These are phyloP conservation scores for Venturia nashicola DNA, from an alignment of 2,329 filamentous ascomycete genomes.

Conservation along the genomic window DNA sequence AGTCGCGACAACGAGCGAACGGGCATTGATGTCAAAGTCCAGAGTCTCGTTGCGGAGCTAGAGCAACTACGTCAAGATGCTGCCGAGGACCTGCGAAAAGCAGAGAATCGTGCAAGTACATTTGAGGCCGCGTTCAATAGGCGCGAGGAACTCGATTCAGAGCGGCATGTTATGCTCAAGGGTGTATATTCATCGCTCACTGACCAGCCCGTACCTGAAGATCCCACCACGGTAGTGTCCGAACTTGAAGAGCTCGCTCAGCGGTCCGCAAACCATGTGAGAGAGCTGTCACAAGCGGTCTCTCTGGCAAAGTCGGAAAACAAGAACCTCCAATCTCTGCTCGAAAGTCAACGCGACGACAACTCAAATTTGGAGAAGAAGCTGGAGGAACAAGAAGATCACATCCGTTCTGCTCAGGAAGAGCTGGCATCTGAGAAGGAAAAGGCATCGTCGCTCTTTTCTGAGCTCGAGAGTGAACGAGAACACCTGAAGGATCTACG, in stretches of 20 bases:
- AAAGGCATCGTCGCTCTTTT: constrained; percentile 32
- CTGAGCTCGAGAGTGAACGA: constrained; percentile 52
- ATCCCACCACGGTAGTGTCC: constrained; percentile 24
- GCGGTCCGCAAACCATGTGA: constrained; percentile 29
- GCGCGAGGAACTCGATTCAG: constrained; percentile 32
- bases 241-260: constrained; percentile 33
- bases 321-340: constrained; percentile 25
- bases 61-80: constrained; percentile 43
- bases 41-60: constrained; percentile 58
- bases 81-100: constrained; percentile 36
- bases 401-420: constrained; percentile 25
- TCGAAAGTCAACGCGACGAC: constrained; percentile 27
- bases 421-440: constrained; percentile 35
- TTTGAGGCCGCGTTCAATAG: constrained; percentile 46
- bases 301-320: constrained; percentile 35
- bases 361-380: constrained; percentile 20
- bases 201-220: constrained; percentile 21
- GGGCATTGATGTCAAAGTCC: constrained; percentile 55
- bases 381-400: constrained; percentile 25
- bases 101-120: constrained; percentile 28
- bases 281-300: constrained; percentile 33
- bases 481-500: constrained; percentile 57
- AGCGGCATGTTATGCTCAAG: constrained; percentile 19
- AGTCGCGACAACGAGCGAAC: constrained; percentile 73
- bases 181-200: constrained; percentile 28